Base-by-base conservation (phyloP, 768 basidiomycete genomes). In the Pleurotus ostreatus region DNA sequence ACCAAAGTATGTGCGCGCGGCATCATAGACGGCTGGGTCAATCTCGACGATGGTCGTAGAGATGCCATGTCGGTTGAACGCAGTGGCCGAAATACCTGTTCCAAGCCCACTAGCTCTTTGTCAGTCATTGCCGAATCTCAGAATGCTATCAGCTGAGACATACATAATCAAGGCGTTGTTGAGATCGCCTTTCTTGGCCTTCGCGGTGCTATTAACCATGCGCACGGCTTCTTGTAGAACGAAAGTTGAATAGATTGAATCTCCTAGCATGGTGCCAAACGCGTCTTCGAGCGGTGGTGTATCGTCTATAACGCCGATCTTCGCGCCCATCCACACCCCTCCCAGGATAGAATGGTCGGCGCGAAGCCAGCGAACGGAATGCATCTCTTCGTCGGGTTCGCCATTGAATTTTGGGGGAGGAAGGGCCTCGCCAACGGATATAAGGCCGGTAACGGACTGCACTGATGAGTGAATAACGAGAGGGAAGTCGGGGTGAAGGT, bases 1-100 rank as follows among this genome's bases (percentile, higher is more conserved):
- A 5, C 83, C 88, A 60, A 98, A 97, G 70, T 81, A 95, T 30
- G 69, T 74, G 23, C 82, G 78, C 13, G 95, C 93, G 23, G 89
- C 92, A 12, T 82, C 73, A 66, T 95, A 94, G 18, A 98, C 94
- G 1, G 83, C 87, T 37, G 92, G 91, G 66, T 98, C 96, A 58
- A 96, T 90, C 69, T 98, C 96, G n/a, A 95, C 81, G 47, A 96
- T 81, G 1, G 93, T 92, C 4, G 88, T 86, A 5, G 79, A 74
- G 23, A 95, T 71, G 16, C 78, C 78, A 59, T 92, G 89, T 22
- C 78, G 76, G 46, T 81, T 74, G 61, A 98, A 84, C 0, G 92
- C 79, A 43, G 84, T 81, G 0, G 92, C 87, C 2, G 91, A 85
- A 54, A 91, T 85, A 4, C 96, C 95, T 16, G 83, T 78, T 16